Evolutionary conservation across 257 asterid species (phyloP), one percentile per base, ranked within the genome.

Genomic region (Primulina tabacum): DNA sequence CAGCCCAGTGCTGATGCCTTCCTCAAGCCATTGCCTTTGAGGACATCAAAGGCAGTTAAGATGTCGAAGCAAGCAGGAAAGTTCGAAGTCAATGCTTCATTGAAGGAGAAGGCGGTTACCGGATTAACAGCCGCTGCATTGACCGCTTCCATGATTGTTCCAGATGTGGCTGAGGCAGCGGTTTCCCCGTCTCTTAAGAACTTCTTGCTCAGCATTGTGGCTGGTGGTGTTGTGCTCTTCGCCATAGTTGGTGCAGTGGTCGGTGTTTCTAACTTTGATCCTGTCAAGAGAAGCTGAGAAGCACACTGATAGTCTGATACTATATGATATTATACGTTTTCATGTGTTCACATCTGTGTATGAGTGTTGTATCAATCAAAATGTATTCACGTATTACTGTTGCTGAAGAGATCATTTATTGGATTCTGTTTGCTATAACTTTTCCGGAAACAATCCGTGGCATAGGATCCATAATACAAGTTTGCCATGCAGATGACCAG

Each of bases 221-320:
- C 97, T 10, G 98, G 98, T 26, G 95, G 97, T 34, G 84, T 83
- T 4, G 97, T 92, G 63, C 83, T 85, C 72, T 67, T 62, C 8
- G 92, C 88, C 71, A 69, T 92, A 29, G 1, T 83, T 14, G 95
- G 89, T 7, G 98, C 89, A 7, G 77, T 92, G 24, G 47, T 87
- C 30, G 96, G 91, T 40, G 91, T 90, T 43, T 66, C 97, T 73
- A 92, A 87, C 85, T 92, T 92, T 50, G 98, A 90, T 66, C 98
- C 97, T 32, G 95, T 92, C 78, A 90, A 88, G 80, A 71, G 96
- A 73, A 59, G 71, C 84, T 92, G 85, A 92, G 67, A 74, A 67
- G 65, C 28, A 12, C 35, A 14, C n/a, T 14, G 53, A 43, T 43
- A 12, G 4, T 12, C 30, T 28, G 30, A 28, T 28, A 28, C 30